Base-by-base conservation (phyloP, 495 filamentous ascomycete species). In the Jackrogersella minutella region DNA sequence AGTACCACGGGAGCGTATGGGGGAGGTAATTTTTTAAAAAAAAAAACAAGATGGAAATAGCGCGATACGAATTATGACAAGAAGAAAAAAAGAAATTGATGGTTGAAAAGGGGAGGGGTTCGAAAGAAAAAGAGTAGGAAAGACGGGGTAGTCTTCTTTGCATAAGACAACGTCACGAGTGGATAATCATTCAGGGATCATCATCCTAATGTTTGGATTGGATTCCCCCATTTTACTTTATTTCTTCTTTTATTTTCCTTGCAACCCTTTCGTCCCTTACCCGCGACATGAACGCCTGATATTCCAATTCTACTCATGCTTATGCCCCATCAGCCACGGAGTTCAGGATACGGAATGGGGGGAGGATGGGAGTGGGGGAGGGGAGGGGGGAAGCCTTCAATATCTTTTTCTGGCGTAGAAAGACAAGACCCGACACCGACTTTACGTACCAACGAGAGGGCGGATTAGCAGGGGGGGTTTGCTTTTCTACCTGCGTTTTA, bases 281-380 rank as follows among this genome's bases (percentile, higher is more conserved):
- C 7, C n/a, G 6, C 26, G 44, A 40, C 5, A 34, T 9, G 16
- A n/a, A 17, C 21, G 11, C 44, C 24, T 30, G 30, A 36, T 17
- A 17, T 51, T 47, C 44, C 24, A 9, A 7, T 30, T 52, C 30
- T 52, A 5, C 49, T 52, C 44, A 49, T 49, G 44, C 31, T 36
- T 36, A 33, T 36, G 33, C 16, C 31, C 28, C 8, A 52, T 52
- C 19, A 52, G 49, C 49, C 49, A 34, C 49, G 49, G 49, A 19
- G 49, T 52, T 52, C 49, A 52, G 49, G 49, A 52, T 34, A n/a
- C n/a, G n/a, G n/a, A n/a, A n/a, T 36, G 22, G 49, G 49, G 49
- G 46, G 46, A 19, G 4, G 26, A 5, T 17, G n/a, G 28, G 10
- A 46, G 40, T 11, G 14, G 22, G 16, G 2, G 22, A 16, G 11